These are phyloP conservation scores for Nemania bipapillata DNA, from an alignment of 2,329 filamentous ascomycete species.

Conservation along the genomic window DNA sequence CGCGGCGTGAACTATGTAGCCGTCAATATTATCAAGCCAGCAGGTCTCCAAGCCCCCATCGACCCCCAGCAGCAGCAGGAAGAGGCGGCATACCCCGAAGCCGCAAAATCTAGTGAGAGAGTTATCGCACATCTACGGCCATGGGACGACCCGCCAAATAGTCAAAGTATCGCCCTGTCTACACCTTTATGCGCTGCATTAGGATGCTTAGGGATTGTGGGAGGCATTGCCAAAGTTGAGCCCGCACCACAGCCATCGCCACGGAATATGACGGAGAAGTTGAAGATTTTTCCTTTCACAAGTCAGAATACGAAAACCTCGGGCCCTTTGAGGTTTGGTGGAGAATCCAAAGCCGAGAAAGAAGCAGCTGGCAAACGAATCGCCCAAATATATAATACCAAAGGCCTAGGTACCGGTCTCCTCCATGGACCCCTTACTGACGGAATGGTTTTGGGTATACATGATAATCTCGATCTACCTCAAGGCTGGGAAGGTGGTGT, in stretches of 20 bases:
- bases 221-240: conserved; percentile 87
- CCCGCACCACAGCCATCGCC: conserved; percentile 78
- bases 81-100: conserved; percentile 67
- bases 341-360: conserved; percentile 83
- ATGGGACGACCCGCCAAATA: conserved; percentile 90
- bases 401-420: conserved; percentile 66
- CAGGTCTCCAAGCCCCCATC: conserved; percentile 75
- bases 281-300: conserved; percentile 86
- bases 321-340: conserved; percentile 83
- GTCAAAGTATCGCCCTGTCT: conserved; percentile 82
- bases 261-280: conserved; percentile 69
- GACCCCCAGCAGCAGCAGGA: conserved; percentile 76
- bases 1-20: conserved; percentile 79
- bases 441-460: conserved; percentile 77
- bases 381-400: conserved; percentile 74
- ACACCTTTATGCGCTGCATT: conserved; percentile 78
- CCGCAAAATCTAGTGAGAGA: conserved; percentile 68
- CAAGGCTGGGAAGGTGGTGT: conserved; percentile 85
- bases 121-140: conserved; percentile 78
- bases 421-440: conserved; percentile 89
- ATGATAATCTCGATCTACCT: conserved; percentile 63
- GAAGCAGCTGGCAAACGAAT: conserved; percentile 80
- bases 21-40: conserved; percentile 87
- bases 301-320: conserved; percentile 64
- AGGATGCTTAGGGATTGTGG: conserved; percentile 77